Evolutionary conservation across 257 asterid species (phyloP), one percentile per base, ranked within the genome.

Genomic region (Jacaranda copaia): DNA sequence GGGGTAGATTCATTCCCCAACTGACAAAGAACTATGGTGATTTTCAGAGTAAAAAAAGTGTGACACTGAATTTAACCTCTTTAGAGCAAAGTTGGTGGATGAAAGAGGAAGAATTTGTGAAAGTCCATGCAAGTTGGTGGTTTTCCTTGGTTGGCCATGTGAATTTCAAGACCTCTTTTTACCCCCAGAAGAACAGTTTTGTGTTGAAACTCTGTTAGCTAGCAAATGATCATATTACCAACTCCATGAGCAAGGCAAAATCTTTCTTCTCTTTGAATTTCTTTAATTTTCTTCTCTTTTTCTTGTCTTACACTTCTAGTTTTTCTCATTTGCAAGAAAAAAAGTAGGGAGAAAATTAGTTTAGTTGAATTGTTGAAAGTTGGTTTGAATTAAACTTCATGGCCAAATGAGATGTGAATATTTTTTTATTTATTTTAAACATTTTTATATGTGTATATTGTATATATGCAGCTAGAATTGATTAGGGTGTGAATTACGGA

Each of bases 1-100:
- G 55, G 39, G 63, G 43, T 63, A 74, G 72, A 48, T 74, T 63
- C 79, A 74, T 74, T 51, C 72, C 77, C 82, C 49, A 46, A 32
- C 48, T 52, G 80, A 56, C 76, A 20, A 25, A 62, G 16, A 68
- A 14, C 51, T 66, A 55, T 51, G 64, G 60, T 60, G 59, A 58
- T 43, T 72, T 72, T 67, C 58, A 39, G 51, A 55, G 45, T 8
- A 42, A 6, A 53, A 49, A 48, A 8, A 8, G 60, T 52, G 79
- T 16, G 66, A 58, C 73, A 65, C 32, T 76, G 74, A 39, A 76
- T 56, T 52, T 55, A 52, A 65, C 36, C 80, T 55, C 55, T 11
- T 18, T 53, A 53, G 18, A 40, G 74, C 58, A 65, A 75, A 65
- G 56, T 49, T 66, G 67, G 60, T 62, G 25, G 64, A 64, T 53